Evolutionary conservation across 345 rosid species (phyloP).

Genomic region (Raphanus sativus): DNA sequence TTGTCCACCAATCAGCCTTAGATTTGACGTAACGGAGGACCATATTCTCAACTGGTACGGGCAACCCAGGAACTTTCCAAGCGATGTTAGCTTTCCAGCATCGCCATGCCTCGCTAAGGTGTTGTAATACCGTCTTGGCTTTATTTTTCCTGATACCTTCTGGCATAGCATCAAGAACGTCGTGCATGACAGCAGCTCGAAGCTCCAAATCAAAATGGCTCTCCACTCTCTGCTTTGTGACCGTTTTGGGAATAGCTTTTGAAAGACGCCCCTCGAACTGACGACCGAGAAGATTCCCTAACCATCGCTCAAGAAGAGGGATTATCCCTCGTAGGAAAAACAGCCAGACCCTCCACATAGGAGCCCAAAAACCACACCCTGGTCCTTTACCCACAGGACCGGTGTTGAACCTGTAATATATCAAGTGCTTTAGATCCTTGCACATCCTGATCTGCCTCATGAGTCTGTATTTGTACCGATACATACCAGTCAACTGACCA

Average conservation of each 20-base stretch:
- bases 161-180: slow-evolving; percentile 99
- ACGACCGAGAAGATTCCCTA: slow-evolving; percentile 91
- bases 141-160: slow-evolving; percentile 99
- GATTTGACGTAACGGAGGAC: slow-evolving; percentile 96
- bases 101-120: slow-evolving; percentile 99
- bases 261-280: slow-evolving; percentile 99
- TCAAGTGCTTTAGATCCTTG: slow-evolving; percentile 92
- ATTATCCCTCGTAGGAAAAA: slow-evolving; percentile 96
- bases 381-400: slow-evolving; percentile 99
- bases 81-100: slow-evolving; percentile 99
- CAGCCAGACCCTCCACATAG: slow-evolving; percentile 99
- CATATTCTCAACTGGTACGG: slow-evolving; percentile 98
- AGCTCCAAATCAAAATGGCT: slow-evolving; percentile 98
- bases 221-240: slow-evolving; percentile 97
- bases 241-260: slow-evolving; percentile 97
- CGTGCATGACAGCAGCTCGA: slow-evolving; percentile 99
- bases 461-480: slow-evolving; percentile 90
- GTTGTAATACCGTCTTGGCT: slow-evolving; percentile 96
- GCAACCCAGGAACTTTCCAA: slow-evolving; percentile 99
- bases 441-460: slow-evolving; percentile 99
- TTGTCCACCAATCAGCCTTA: slow-evolving; percentile 99
- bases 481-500: slow-evolving; percentile 99
- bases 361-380: slow-evolving; percentile 99
- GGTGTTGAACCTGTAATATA: slow-evolving; percentile 94
- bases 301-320: slow-evolving; percentile 92